phyloP scores from a whole-genome alignment of 257 asterid genomes.

The Apocynum venetum region DNA sequence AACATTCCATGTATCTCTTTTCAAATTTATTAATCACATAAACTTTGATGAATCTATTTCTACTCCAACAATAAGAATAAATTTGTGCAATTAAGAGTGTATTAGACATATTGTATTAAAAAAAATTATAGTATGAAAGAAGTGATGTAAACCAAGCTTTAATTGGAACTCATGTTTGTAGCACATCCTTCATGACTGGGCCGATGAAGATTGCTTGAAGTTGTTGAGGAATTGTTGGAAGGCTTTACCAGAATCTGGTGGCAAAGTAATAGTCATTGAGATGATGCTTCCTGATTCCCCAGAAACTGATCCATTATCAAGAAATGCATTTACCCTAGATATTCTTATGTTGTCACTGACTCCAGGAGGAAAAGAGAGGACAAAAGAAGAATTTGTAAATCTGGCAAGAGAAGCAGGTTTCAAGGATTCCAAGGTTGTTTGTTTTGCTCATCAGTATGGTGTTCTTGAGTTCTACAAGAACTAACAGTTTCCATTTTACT shows the following conservation, averaged over 20 bases:
- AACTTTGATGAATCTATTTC: too few species aligned
- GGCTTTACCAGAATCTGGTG: neutral
- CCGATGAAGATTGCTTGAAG: neutral
- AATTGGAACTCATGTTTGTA: neutral
- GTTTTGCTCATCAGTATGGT: neutral
- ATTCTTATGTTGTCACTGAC: neutral
- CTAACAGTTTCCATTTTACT: neutral
- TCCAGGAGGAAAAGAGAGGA: neutral
- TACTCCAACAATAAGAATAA: too few species aligned
- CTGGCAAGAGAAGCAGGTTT: neutral
- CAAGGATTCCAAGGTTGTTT: neutral
- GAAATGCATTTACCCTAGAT: neutral
- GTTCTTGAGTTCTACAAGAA: slow-evolving; percentile 5
- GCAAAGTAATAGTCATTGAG: neutral
- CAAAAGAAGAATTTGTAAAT: neutral
- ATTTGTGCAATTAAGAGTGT: too few species aligned
- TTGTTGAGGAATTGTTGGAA: neutral
- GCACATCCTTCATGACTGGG: slow-evolving; percentile 1
- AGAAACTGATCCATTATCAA: neutral
- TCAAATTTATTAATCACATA: too few species aligned
- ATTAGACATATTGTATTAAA: too few species aligned
- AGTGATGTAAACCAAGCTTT: too few species aligned
- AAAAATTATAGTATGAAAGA: too few species aligned
- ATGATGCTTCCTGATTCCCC: neutral
- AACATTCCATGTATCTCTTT: too few species aligned